Evolutionary conservation across 108 stramenopile genomes (phyloP).

Genomic region (Pseudonitzschia pungens): DNA sequence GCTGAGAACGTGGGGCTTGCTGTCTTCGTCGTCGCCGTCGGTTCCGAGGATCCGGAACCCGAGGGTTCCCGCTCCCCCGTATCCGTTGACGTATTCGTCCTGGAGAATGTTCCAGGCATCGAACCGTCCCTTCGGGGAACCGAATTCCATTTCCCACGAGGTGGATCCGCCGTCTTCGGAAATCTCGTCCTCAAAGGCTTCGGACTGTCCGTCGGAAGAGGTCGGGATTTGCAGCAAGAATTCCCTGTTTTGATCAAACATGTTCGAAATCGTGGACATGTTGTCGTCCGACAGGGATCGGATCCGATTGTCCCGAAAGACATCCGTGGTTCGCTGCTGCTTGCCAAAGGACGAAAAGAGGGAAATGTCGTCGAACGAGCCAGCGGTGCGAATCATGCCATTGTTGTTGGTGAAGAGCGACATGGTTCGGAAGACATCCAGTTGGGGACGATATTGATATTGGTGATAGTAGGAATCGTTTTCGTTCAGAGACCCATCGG

Average conservation of each 20-base stretch:
- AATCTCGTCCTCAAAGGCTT: not conserved
- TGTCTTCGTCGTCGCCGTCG: slow-evolving; percentile 48
- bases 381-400: slow-evolving; percentile 20
- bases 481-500: not conserved
- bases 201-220: slow-evolving; percentile 1
- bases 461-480: not conserved
- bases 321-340: slow-evolving; percentile 13
- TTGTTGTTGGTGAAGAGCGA: slow-evolving; percentile 14
- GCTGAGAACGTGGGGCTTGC: slow-evolving; percentile 71
- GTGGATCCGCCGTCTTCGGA: slow-evolving; percentile 37
- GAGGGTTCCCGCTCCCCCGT: slow-evolving; percentile 65
- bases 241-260: slow-evolving; percentile 15
- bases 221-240: slow-evolving; percentile 12
- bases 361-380: slow-evolving; percentile 37
- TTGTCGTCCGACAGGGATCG: slow-evolving; percentile 43
- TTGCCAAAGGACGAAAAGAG: slow-evolving; percentile 14
- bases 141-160: slow-evolving; percentile 38
- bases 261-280: slow-evolving; percentile 3
- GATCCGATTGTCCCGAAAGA: slow-evolving; percentile 38
- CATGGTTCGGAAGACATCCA: not conserved
- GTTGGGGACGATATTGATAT: not conserved
- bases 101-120: slow-evolving; percentile 74
- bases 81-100: slow-evolving; percentile 74
- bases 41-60: slow-evolving; percentile 78
- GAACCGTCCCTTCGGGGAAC: slow-evolving; percentile 14